Percentiles rank a stretch among this genome's conserved stretches.
Conservation (phyloP, 2,329 filamentous ascomycete species). For the Paecilomyces variotii region DNA sequence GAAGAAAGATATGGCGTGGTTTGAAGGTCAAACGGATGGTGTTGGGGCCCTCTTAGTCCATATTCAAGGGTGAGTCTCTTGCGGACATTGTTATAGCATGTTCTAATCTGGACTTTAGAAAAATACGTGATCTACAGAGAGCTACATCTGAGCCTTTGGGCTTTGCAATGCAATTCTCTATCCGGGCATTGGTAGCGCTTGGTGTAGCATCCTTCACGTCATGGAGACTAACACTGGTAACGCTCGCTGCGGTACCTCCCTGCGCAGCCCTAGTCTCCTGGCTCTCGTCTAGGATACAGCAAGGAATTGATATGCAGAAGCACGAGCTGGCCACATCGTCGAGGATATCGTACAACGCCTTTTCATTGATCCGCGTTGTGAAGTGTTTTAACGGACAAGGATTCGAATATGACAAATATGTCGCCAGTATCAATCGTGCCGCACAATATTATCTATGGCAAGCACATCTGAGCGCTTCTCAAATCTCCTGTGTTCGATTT, state of each 20-base stretch:
- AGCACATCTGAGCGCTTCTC: constrained; percentile 59
- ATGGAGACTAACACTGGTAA: constrained; percentile 75
- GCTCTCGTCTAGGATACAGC: constrained; percentile 54
- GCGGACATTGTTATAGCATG: background rate
- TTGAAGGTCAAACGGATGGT: constrained; percentile 64
- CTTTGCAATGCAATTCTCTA: constrained; percentile 54
- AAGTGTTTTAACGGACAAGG: constrained; percentile 75
- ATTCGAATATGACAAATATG: constrained; percentile 61
- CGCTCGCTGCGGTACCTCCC: constrained; percentile 64
- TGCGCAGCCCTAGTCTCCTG: constrained; percentile 53
- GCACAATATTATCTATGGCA: constrained; percentile 59
- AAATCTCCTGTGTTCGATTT: constrained; percentile 66
- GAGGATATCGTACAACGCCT: constrained; percentile 61
- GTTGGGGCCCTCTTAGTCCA: constrained; percentile 62
- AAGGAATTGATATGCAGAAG: constrained; percentile 62
- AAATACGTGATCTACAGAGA: constrained; percentile 72
- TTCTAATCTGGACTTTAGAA: constrained; percentile 42
- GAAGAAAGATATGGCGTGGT: constrained; percentile 72
- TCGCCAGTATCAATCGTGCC: constrained; percentile 48
- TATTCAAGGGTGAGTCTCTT: constrained; percentile 59
- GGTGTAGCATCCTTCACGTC: constrained; percentile 68
- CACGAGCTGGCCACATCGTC: constrained; percentile 60
- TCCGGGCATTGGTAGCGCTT: constrained; percentile 60
- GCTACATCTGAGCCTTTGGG: constrained; percentile 75
- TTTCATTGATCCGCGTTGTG: constrained; percentile 71